Base-by-base conservation (phyloP, 1,284 basidiomycete genomes). In the Puccinia horiana region DNA sequence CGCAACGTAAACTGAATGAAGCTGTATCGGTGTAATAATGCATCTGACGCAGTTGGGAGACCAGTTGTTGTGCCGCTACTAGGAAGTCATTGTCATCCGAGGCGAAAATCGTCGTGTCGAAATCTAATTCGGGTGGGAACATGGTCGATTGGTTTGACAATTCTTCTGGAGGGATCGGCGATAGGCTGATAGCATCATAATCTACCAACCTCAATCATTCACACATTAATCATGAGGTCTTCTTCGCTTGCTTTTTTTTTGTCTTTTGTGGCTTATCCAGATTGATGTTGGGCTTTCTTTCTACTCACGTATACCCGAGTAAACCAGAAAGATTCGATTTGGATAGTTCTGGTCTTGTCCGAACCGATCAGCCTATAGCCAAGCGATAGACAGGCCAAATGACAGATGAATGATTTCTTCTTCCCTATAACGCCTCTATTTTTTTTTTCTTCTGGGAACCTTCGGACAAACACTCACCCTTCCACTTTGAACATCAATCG, bases 401-500 rank as follows among this genome's bases (percentile, higher is more conserved):
- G 29, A 35, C 32, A 32, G 8, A 40, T 23, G 5, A 65, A 35
- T 32, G 18, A 63, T 63, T 37, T 20, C 8, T 47, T 23, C n/a
- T 65, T 65, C 29, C 40, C 26, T 35, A 47, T 47, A 40, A 26
- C 8, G 1, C 56, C 44, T 47, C 8, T 47, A 18, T 9, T 18
- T 26, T 5, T 37, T 11, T 0, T 63, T 42, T 65, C 9, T 65
- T 40, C 5, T 20, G 32, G 63, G 35, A 40, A 37, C 18, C 35
- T 37, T 40, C 32, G 9, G 20, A 65, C 12, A 61, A 32, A 37
- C 16, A 67, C 49, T 72, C 20, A 94, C 90, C n/a, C 95, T 90
- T 0, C 95, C 95, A 0, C 93, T 94, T 86, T 95, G 93, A 72
- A 98, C 93, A 86, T 98, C 95, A 80, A 97, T 90, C 78, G 93